Evolutionary conservation across 306 rosid genomes (phyloP).

Genomic region (Amphicarpaea edgeworthii): DNA sequence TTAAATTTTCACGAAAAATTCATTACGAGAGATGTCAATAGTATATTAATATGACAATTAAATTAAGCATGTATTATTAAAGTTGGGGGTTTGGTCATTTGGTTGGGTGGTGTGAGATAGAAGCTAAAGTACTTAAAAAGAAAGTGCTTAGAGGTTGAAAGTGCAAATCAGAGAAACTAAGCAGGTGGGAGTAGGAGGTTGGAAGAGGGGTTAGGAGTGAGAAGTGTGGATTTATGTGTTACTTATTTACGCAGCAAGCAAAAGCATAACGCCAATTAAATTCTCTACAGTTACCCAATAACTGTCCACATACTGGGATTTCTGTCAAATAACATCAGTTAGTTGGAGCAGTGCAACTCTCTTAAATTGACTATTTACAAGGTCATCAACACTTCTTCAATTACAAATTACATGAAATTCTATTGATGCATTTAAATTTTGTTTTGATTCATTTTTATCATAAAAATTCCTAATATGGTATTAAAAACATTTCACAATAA

Average conservation of each 20-base stretch:
- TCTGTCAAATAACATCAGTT: conserved; percentile 47
- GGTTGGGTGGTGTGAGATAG: conserved; percentile 59
- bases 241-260: conserved; percentile 47
- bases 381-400: background rate
- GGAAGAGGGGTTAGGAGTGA: conserved; percentile 24
- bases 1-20: conserved; percentile 2
- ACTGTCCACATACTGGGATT: conserved; percentile 16
- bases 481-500: too few relatives aligned
- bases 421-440: background rate
- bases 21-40: background rate
- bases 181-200: conserved; percentile 49
- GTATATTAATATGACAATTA: background rate
- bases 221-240: conserved; percentile 41
- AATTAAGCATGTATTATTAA: conserved; percentile 32
- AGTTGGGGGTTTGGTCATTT: conserved; percentile 39
- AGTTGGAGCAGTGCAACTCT: conserved; percentile 52
- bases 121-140: conserved; percentile 48
- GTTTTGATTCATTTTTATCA: background rate
- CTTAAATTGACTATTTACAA: conserved; percentile 27
- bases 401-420: background rate
- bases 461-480: background rate
- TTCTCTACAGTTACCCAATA: conserved; percentile 41
- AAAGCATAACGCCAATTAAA: conserved; percentile 23
- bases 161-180: conserved; percentile 42
- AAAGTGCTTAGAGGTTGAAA: conserved; percentile 65